These are phyloP conservation scores for Straminergon stramineum DNA, from an alignment of 225 moss, liverwort and hornwort genomes.

Conservation along the genomic window DNA sequence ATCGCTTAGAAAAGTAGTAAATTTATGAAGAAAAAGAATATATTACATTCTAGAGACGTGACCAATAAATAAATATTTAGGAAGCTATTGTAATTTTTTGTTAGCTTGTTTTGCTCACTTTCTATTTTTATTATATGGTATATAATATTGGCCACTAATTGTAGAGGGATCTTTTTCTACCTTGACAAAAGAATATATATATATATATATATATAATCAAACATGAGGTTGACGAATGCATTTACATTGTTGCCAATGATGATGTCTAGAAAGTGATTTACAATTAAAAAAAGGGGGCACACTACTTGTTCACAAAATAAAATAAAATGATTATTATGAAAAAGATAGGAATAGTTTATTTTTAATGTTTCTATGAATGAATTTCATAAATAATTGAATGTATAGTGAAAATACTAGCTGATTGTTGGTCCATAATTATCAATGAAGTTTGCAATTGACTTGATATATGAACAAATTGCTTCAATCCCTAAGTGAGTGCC, in stretches of 20 bases:
- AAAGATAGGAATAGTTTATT: accelerated
- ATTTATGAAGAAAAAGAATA: neutral
- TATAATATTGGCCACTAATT: neutral
- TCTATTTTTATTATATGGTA: neutral
- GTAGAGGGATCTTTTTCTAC: neutral
- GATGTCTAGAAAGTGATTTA: neutral
- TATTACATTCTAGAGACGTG: neutral
- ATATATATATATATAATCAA: no score
- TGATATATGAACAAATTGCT: neutral
- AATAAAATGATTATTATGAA: neutral
- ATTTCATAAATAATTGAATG: neutral
- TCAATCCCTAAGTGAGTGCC: accelerated
- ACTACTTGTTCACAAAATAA: neutral
- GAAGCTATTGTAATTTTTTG: neutral
- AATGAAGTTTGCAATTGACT: neutral
- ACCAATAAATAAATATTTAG: neutral
- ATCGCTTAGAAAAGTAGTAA: neutral
- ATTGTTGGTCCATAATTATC: neutral
- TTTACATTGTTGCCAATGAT: neutral
- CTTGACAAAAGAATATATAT: neutral
- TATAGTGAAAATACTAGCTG: neutral
- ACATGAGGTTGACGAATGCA: no score
- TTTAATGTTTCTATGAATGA: neutral
- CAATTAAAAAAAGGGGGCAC: neutral
- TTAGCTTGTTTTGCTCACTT: neutral